phyloP scores from a whole-genome alignment of 257 asterid genomes.

The Solanum dulcamara region DNA sequence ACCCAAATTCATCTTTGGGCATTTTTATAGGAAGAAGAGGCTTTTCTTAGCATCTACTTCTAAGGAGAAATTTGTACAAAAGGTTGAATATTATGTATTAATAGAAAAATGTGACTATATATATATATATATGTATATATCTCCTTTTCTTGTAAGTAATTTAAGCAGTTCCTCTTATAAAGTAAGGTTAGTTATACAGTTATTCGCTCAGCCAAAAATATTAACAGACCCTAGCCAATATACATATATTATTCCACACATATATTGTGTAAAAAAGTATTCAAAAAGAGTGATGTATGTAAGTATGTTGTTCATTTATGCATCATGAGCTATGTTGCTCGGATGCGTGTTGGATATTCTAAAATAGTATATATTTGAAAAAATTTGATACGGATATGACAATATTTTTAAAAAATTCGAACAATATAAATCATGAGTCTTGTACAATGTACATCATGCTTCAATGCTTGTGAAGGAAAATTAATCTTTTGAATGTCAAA shows the following conservation, averaged over 20 bases:
- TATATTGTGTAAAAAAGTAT: neutral
- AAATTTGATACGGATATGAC: no score
- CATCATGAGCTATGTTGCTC: neutral
- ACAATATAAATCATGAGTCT: neutral
- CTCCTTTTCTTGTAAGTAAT: neutral
- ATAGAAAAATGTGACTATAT: neutral
- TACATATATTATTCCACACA: neutral
- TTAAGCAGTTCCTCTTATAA: neutral
- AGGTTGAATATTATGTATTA: neutral
- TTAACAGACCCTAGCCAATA: neutral
- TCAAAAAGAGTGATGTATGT: no score
- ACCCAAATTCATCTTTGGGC: conserved; percentile 33
- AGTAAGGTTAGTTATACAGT: neutral
- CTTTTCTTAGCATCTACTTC: conserved; percentile 7
- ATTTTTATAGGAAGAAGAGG: conserved; percentile 33
- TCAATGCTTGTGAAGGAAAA: neutral
- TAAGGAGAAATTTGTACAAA: conserved; percentile 4
- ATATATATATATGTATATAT: neutral
- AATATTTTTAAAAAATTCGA: no score
- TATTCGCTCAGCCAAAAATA: neutral
- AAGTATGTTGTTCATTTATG: no score
- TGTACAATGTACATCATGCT: neutral
- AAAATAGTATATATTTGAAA: no score
- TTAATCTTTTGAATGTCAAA: neutral
- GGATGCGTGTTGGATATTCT: neutral